Percentiles rank a stretch among this genome's conserved stretches.
phyloP scores from a whole-genome alignment of 2,329 filamentous ascomycete species.

The Aphanocladium album region DNA sequence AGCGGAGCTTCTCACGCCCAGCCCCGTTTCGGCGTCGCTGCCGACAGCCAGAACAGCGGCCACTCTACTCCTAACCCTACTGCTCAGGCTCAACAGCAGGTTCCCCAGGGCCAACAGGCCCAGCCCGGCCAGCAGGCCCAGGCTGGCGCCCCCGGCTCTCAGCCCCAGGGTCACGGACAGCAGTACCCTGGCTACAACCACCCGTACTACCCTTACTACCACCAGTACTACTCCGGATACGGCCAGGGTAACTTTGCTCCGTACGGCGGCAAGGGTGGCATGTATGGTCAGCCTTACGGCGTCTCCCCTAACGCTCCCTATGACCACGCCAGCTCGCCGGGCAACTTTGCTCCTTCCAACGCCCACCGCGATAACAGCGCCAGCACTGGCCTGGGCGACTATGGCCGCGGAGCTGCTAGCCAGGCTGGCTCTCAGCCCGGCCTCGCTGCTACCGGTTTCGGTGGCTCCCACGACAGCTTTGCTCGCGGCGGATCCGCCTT shows the following conservation, averaged over 20 bases:
- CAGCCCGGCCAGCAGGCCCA: constrained; percentile 42
- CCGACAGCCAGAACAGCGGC: constrained; percentile 77
- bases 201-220: constrained; percentile 61
- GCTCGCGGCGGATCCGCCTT: constrained; percentile 48
- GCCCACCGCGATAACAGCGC: constrained; percentile 48
- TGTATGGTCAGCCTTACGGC: constrained; percentile 54
- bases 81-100: constrained; percentile 44
- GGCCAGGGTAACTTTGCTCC: constrained; percentile 48
- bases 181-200: constrained; percentile 50
- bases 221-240: constrained; percentile 54
- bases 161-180: constrained; percentile 40
- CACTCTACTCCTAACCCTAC: constrained; percentile 86
- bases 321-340: constrained; percentile 51
- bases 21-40: constrained; percentile 53
- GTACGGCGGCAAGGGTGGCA: constrained; percentile 46
- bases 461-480: constrained; percentile 51
- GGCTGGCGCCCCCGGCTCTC: constrained; percentile 36
- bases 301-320: constrained; percentile 53
- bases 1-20: constrained; percentile 54
- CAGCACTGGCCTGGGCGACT: constrained; percentile 49
- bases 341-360: constrained; percentile 49
- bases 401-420: constrained; percentile 44
- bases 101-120: constrained; percentile 37
- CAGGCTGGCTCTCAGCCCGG: constrained; percentile 47
- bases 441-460: constrained; percentile 47